A percentile compares a stretch with the other conserved stretches of the same genome.
Evolutionary conservation across 1,139 yeast species (phyloP).

Genomic region (Debaryomyces robertsiae): DNA sequence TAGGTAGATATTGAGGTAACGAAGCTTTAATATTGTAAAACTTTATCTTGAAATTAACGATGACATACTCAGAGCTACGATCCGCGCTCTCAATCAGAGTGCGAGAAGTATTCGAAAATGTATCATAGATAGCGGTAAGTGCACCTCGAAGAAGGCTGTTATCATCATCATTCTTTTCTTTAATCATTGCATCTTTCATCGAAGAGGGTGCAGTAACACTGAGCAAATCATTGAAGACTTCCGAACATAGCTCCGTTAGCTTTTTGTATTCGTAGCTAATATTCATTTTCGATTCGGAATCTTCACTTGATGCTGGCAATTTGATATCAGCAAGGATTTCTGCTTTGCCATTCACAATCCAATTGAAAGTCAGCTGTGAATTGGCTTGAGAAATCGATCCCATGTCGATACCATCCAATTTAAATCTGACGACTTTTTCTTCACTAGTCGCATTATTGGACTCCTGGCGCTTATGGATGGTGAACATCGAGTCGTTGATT

Average conservation of each 20-base stretch:
- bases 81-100: conserved; percentile 13
- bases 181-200: conserved; percentile 9
- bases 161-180: conserved; percentile 21
- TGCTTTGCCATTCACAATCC: conserved; percentile 71
- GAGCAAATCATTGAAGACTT: conserved; percentile 31
- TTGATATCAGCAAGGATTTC: conserved; percentile 71
- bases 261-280: conserved; percentile 29
- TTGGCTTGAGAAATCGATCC: conserved; percentile 40
- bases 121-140: conserved; percentile 46
- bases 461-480: conserved; percentile 60
- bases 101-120: conserved; percentile 30
- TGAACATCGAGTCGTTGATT: conserved; percentile 70
- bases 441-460: conserved; percentile 34
- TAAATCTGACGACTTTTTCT: conserved; percentile 56
- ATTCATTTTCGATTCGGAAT: conserved; percentile 17
- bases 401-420: conserved; percentile 66
- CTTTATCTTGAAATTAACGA: conserved; percentile 64
- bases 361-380: conserved; percentile 56
- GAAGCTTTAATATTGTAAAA: conserved; percentile 63
- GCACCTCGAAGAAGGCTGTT: conserved; percentile 43
- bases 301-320: conserved; percentile 50
- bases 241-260: conserved; percentile 29
- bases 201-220: conserved; percentile 19
- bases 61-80: conserved; percentile 50
- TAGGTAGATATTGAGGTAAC: conserved; percentile 55